Evolutionary conservation across 1,284 basidiomycete species (phyloP).

Genomic region (Trametes pubescens): DNA sequence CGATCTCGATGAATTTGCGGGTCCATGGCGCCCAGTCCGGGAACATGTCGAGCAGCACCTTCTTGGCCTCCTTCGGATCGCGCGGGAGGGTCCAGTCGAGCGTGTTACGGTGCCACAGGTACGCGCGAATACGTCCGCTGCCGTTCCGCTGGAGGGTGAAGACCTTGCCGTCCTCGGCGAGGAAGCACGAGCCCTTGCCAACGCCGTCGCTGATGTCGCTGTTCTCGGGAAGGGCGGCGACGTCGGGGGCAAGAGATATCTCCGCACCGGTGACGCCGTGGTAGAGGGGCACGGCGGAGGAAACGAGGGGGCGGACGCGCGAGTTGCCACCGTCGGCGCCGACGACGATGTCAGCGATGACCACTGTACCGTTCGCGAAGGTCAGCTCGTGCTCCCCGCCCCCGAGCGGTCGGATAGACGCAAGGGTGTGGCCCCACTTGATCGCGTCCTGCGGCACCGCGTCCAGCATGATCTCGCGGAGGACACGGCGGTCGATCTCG

Average conservation of each 20-base stretch:
- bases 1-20: background rate
- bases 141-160: background rate
- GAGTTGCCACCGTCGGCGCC: no score
- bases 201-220: background rate
- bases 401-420: no score
- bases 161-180: background rate
- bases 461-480: no score
- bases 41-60: background rate
- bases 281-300: no score
- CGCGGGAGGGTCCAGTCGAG: background rate
- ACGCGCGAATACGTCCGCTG: background rate
- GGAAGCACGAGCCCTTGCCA: background rate
- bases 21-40: background rate
- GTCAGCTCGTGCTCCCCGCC: background rate
- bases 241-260: background rate
- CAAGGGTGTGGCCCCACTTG: no score
- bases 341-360: no score
- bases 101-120: background rate
- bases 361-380: no score
- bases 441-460: no score
- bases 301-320: no score
- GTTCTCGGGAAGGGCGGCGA: background rate
- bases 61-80: background rate
- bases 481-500: no score
- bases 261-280: background rate